Percentiles rank a stretch among this genome's conserved stretches.
Evolutionary conservation across 257 asterid genomes (phyloP).

Genomic region (Solanum boliviense): DNA sequence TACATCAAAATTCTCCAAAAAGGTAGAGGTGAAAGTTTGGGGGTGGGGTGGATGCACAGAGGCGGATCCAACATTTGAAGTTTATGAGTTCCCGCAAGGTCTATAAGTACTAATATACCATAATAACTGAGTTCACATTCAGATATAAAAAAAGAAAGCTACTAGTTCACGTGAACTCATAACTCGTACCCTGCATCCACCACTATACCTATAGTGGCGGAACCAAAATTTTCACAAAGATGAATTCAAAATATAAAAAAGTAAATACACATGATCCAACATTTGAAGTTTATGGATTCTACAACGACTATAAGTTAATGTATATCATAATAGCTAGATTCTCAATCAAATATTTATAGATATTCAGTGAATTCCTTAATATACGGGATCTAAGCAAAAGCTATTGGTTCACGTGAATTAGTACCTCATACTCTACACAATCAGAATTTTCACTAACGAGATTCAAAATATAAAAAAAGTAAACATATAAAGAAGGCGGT

Average conservation of each 20-base stretch:
- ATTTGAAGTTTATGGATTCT: neutral
- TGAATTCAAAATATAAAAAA: too few species aligned
- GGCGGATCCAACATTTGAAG: neutral
- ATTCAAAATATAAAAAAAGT: neutral
- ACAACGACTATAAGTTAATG: too few species aligned
- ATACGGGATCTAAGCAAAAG: too few species aligned
- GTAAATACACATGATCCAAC: too few species aligned
- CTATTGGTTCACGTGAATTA: neutral
- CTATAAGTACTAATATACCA: neutral
- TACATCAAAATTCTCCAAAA: neutral
- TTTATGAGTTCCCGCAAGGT: accelerated
- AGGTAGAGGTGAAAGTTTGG: neutral
- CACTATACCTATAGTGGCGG: neutral
- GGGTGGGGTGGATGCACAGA: neutral
- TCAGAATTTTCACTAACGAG: neutral
- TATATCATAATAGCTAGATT: neutral
- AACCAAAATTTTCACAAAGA: neutral
- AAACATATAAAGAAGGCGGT: neutral
- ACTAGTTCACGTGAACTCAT: neutral
- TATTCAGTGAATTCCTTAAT: too few species aligned
- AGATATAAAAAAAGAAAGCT: neutral
- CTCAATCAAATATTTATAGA: neutral
- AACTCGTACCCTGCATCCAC: neutral
- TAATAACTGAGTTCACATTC: neutral
- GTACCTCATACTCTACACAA: neutral